phyloP scores from a whole-genome alignment of 257 asterid species.

The Solanum boliviense region DNA sequence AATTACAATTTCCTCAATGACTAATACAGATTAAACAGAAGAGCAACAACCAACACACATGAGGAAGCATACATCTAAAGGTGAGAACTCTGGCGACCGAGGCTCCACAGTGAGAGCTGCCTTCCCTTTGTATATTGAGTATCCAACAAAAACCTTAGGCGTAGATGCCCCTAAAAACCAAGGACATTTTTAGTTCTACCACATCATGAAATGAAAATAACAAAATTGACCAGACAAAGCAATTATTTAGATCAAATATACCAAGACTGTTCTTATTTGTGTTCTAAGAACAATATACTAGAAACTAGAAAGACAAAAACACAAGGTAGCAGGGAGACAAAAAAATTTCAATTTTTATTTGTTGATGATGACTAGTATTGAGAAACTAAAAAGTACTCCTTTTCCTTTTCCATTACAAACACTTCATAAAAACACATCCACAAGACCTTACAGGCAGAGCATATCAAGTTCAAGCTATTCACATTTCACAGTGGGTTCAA shows the following conservation, averaged over 20 bases:
- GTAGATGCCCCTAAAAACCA: conserved; percentile 33
- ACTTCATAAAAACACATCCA: not conserved
- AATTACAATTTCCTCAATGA: not conserved
- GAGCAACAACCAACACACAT: not conserved
- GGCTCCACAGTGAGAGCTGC: conserved; percentile 87
- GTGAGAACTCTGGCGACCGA: conserved; percentile 74
- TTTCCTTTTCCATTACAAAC: not conserved
- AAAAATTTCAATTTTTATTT: not conserved
- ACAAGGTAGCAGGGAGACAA: not conserved
- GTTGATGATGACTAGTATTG: too few species aligned
- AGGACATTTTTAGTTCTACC: not conserved
- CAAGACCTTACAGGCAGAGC: not conserved
- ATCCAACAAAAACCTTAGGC: conserved; percentile 71
- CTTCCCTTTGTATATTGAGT: conserved; percentile 86
- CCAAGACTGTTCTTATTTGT: not conserved
- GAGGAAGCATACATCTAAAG: conserved; percentile 51
- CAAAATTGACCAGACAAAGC: not conserved
- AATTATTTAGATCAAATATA: not conserved
- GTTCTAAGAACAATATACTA: not conserved
- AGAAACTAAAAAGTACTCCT: not conserved
- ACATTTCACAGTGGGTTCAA: not conserved
- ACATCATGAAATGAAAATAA: not conserved
- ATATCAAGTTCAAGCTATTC: not conserved
- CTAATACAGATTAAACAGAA: not conserved
- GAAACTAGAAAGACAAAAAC: not conserved